phyloP scores from a whole-genome alignment of 2,329 filamentous ascomycete species.

The Fusarium sp. region DNA sequence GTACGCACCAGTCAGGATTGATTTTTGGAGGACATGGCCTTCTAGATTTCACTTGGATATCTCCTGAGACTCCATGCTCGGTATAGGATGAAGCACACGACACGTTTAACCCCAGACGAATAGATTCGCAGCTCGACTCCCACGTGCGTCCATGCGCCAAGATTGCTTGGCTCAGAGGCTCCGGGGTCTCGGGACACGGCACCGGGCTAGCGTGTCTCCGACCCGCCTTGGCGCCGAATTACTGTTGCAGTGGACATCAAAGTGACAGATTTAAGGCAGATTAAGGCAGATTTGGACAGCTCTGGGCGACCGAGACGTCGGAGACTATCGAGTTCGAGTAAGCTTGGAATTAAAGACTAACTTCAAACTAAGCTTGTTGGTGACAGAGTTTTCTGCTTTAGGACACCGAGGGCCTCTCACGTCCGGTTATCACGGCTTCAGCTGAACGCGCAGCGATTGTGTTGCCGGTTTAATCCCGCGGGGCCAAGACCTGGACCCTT shows the following conservation, averaged over 20 bases:
- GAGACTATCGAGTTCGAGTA: background rate
- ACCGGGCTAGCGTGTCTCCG: constrained; percentile 26
- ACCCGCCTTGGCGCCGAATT: constrained; percentile 15
- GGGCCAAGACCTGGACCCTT: constrained; percentile 21
- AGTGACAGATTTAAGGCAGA: constrained; percentile 2
- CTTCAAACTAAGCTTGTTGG: constrained; percentile 22
- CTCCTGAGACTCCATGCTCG: constrained; percentile 20
- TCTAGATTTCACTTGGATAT: background rate
- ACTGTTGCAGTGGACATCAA: too few species aligned
- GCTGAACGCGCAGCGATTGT: background rate
- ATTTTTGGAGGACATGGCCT: constrained; percentile 9
- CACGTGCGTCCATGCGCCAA: constrained; percentile 38
- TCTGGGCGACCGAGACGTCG: constrained; percentile 36
- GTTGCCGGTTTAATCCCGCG: constrained; percentile 26
- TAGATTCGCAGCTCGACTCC: constrained; percentile 14
- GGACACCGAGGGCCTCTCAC: constrained; percentile 32
- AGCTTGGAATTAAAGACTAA: constrained; percentile 17
- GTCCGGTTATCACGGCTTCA: constrained; percentile 38
- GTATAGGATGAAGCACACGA: constrained; percentile 36
- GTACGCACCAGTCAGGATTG: constrained; percentile 7
- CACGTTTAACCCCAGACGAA: constrained; percentile 29
- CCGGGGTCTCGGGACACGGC: constrained; percentile 36
- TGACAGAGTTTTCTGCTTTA: constrained; percentile 31
- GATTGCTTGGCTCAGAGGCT: constrained; percentile 35
- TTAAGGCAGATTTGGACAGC: too few species aligned